A percentile compares a stretch with the other conserved stretches of the same genome.
Evolutionary conservation across 805 yeast species (phyloP).

Genomic region (Metschnikowia arizonensis): DNA sequence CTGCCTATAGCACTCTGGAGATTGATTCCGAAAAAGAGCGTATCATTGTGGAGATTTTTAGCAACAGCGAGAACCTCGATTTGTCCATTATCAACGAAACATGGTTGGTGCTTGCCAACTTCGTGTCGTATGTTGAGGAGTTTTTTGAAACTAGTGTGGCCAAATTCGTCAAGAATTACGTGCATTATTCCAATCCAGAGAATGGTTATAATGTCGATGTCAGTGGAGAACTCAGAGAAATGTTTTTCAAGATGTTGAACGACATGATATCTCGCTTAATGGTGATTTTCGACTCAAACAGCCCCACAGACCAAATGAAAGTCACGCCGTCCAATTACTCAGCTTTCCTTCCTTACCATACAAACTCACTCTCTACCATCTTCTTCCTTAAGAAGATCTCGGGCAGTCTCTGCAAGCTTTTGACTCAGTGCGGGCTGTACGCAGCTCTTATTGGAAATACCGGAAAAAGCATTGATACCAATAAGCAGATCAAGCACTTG

Average conservation of each 20-base stretch:
- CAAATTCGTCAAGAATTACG: constrained; percentile 37
- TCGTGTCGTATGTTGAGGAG: constrained; percentile 31
- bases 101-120: constrained; percentile 40
- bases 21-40: constrained; percentile 26
- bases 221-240: constrained; percentile 25
- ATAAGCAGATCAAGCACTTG: constrained; percentile 32
- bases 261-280: constrained; percentile 26
- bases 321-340: constrained; percentile 33
- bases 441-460: constrained; percentile 32
- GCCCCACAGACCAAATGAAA: constrained; percentile 31
- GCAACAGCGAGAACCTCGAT: constrained; percentile 38
- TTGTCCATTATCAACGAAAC: constrained; percentile 40
- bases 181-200: constrained; percentile 26
- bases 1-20: constrained; percentile 23
- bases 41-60: constrained; percentile 30
- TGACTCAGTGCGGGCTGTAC: constrained; percentile 31
- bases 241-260: constrained; percentile 25
- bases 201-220: constrained; percentile 27
- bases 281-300: constrained; percentile 27
- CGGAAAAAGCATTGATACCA: constrained; percentile 32
- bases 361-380: constrained; percentile 40
- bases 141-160: constrained; percentile 26
- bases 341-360: constrained; percentile 35
- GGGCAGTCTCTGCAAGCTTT: constrained; percentile 23
- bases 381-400: constrained; percentile 31